phyloP scores from a whole-genome alignment of 2,329 filamentous ascomycete genomes.

The Botrytis deweyae region DNA sequence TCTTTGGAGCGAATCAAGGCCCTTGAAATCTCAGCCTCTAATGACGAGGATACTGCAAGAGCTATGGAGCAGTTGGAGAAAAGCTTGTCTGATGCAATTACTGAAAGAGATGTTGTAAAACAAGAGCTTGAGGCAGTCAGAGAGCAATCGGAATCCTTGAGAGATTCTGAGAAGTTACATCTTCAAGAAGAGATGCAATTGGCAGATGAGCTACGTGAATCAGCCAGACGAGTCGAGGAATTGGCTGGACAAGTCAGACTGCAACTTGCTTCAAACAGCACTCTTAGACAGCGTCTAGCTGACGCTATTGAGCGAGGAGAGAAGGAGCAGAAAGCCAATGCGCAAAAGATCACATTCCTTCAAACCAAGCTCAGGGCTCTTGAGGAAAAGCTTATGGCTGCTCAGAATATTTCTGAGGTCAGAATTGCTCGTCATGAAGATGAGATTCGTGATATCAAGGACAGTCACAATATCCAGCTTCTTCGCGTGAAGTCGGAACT shows the following conservation, averaged over 20 bases:
- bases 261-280: constrained; percentile 76
- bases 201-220: constrained; percentile 68
- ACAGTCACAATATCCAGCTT: constrained; percentile 74
- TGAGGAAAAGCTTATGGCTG: constrained; percentile 79
- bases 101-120: constrained; percentile 70
- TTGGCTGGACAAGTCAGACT: constrained; percentile 75
- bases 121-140: constrained; percentile 63
- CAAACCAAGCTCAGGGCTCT: constrained; percentile 77
- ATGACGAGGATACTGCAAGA: constrained; percentile 59
- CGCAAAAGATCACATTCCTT: constrained; percentile 77
- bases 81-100: constrained; percentile 66
- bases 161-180: constrained; percentile 54
- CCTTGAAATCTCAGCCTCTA: constrained; percentile 53
- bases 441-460: constrained; percentile 72
- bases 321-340: constrained; percentile 75
- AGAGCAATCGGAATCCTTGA: constrained; percentile 58
- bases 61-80: constrained; percentile 66
- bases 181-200: constrained; percentile 62
- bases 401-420: constrained; percentile 85
- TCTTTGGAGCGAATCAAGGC: constrained; percentile 66
- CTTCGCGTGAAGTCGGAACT: constrained; percentile 64
- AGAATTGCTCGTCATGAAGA: constrained; percentile 81
- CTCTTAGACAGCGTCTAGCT: constrained; percentile 72
- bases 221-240: constrained; percentile 75
- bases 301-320: constrained; percentile 83